A percentile compares a stretch with the other conserved stretches of the same genome.
These are phyloP conservation scores for Corylus americana DNA, from an alignment of 306 rosid genomes.

Conservation along the genomic window DNA sequence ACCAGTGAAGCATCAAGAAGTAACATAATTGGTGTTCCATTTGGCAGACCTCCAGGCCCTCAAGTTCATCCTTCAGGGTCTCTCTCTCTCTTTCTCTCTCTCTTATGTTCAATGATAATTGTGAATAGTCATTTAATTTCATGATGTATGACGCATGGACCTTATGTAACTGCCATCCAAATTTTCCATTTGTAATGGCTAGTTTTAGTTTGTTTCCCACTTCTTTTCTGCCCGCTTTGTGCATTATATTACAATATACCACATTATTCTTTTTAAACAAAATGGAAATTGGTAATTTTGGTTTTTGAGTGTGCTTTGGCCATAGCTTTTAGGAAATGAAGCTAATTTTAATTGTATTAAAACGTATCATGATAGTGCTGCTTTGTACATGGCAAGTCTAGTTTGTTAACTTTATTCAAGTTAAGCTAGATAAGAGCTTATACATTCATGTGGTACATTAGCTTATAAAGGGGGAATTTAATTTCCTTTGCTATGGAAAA, in stretches of 20 bases:
- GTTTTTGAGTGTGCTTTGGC: not conserved
- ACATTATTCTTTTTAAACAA: not conserved
- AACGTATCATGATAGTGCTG: not conserved
- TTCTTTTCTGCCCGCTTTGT: not conserved
- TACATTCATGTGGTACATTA: not conserved
- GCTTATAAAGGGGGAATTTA: not conserved
- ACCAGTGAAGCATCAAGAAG: conserved; percentile 38
- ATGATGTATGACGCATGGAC: not conserved
- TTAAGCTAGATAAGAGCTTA: not conserved
- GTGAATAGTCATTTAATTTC: not conserved
- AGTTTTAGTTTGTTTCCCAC: not conserved
- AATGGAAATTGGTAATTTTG: not conserved
- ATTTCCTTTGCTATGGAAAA: not conserved
- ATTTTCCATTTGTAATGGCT: no score
- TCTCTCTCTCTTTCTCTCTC: conserved; percentile 11
- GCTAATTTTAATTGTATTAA: not conserved
- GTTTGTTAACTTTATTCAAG: not conserved
- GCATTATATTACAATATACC: not conserved
- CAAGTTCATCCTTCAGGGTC: conserved; percentile 48
- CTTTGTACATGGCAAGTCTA: not conserved
- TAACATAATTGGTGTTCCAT: conserved; percentile 30
- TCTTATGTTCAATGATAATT: not conserved
- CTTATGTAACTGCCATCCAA: not conserved
- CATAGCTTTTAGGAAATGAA: not conserved
- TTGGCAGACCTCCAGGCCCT: conserved; percentile 46